Evolutionary conservation across 257 asterid genomes (phyloP).

Genomic region (Solanum megistacrolobum): DNA sequence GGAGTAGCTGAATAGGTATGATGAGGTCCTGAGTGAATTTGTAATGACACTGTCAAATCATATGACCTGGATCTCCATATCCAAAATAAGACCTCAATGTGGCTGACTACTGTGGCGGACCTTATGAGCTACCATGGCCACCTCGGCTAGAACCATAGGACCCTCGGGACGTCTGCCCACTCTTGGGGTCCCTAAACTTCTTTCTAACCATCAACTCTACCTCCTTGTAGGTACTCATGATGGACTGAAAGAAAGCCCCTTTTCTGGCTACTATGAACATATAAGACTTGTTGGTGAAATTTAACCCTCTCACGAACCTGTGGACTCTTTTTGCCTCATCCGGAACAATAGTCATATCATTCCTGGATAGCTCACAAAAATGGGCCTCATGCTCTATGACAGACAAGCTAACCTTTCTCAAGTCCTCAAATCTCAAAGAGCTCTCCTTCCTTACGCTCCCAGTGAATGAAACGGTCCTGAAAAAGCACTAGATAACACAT

Average conservation of each 20-base stretch:
- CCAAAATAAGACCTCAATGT: background rate
- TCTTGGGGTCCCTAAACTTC: background rate
- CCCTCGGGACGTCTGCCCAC: background rate
- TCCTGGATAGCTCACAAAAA: background rate
- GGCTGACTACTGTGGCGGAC: background rate
- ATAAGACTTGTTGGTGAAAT: background rate
- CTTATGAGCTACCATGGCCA: background rate
- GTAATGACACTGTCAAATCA: no score
- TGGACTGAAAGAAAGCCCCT: background rate
- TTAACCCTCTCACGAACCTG: background rate
- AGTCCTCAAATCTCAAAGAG: background rate
- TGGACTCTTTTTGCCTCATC: background rate
- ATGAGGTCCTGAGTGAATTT: background rate
- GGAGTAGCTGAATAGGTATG: background rate
- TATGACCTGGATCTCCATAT: background rate
- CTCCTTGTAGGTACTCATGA: background rate
- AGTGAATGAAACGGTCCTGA: background rate
- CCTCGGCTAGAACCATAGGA: background rate
- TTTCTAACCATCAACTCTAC: background rate
- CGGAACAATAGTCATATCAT: background rate
- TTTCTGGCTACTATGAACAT: background rate
- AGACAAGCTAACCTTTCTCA: background rate
- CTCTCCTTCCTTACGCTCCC: background rate
- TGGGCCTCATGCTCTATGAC: accelerated
- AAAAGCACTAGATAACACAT: no score